These are phyloP conservation scores for Coprinellus aureogranulatus DNA, from an alignment of 768 basidiomycete species.

Conservation along the genomic window DNA sequence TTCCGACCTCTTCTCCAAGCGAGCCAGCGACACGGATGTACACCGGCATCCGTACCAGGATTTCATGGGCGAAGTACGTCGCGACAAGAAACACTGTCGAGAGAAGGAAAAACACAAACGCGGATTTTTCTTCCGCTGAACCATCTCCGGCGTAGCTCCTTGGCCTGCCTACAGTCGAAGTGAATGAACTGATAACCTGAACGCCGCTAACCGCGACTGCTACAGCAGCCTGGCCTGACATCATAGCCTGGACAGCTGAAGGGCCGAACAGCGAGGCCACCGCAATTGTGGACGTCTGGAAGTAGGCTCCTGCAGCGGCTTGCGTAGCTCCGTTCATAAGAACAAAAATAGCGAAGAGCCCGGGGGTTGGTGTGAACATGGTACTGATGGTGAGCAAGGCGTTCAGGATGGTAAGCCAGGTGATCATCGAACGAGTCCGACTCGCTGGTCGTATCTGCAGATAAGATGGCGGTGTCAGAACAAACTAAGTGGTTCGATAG, in stretches of 20 bases:
- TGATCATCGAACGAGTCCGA: conserved; percentile 51
- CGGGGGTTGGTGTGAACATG: conserved; percentile 50
- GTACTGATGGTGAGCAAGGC: conserved; percentile 66
- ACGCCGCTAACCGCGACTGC: conserved; percentile 79
- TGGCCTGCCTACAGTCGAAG: conserved; percentile 51
- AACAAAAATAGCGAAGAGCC: conserved; percentile 63
- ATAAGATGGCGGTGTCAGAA: not conserved
- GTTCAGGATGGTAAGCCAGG: conserved; percentile 52
- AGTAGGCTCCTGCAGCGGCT: conserved; percentile 65
- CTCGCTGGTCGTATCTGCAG: conserved; percentile 57
- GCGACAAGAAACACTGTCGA: conserved; percentile 64
- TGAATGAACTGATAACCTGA: conserved; percentile 63
- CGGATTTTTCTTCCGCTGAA: conserved; percentile 63
- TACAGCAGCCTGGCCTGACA: conserved; percentile 84
- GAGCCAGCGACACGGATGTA: conserved; percentile 56
- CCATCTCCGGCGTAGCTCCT: conserved; percentile 34
- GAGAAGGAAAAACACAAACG: conserved; percentile 70
- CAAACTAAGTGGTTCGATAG: not conserved
- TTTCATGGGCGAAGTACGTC: conserved; percentile 51
- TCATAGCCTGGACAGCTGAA: conserved; percentile 65
- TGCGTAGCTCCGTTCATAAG: conserved; percentile 59
- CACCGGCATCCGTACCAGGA: conserved; percentile 55
- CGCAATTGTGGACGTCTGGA: conserved; percentile 75
- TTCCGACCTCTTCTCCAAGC: conserved; percentile 35
- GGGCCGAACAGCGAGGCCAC: conserved; percentile 82